A percentile compares a stretch with the other conserved stretches of the same genome.
Evolutionary conservation across 805 yeast genomes (phyloP).

Genomic region (Jamesozyma hellenica): DNA sequence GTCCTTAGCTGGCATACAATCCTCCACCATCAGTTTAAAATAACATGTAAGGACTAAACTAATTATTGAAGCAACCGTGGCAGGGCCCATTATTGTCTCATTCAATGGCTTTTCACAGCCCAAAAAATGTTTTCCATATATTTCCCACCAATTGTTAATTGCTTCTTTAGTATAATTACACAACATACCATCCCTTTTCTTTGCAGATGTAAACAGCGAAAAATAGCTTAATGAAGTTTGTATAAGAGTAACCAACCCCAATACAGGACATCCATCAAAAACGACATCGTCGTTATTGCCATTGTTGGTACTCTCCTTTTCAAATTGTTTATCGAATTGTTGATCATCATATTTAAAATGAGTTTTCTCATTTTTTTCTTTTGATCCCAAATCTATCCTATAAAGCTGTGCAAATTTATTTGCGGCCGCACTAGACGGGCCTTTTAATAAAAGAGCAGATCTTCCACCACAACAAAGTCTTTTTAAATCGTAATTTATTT

Average conservation of each 20-base stretch:
- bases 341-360: background rate
- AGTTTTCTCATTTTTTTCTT: background rate
- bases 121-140: constrained; percentile 41
- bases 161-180: constrained; percentile 73
- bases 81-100: constrained; percentile 50
- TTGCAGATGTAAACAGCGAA: constrained; percentile 51
- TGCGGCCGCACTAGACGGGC: constrained; percentile 65
- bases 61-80: constrained; percentile 67
- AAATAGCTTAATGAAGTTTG: constrained; percentile 75
- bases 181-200: constrained; percentile 71
- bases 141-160: constrained; percentile 70
- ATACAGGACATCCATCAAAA: constrained; percentile 42
- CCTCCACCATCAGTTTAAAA: constrained; percentile 50
- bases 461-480: constrained; percentile 79
- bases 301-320: background rate
- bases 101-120: constrained; percentile 27
- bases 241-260: constrained; percentile 61
- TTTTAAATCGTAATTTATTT: constrained; percentile 66
- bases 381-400: constrained; percentile 35
- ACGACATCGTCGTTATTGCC: background rate
- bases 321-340: background rate
- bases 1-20: constrained; percentile 62
- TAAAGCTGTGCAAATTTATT: constrained; percentile 75
- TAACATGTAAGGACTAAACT: constrained; percentile 66
- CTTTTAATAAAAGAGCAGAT: constrained; percentile 59